Evolutionary conservation across 2,329 filamentous ascomycete species (phyloP).

Genomic region (Simplicillium sp.): DNA sequence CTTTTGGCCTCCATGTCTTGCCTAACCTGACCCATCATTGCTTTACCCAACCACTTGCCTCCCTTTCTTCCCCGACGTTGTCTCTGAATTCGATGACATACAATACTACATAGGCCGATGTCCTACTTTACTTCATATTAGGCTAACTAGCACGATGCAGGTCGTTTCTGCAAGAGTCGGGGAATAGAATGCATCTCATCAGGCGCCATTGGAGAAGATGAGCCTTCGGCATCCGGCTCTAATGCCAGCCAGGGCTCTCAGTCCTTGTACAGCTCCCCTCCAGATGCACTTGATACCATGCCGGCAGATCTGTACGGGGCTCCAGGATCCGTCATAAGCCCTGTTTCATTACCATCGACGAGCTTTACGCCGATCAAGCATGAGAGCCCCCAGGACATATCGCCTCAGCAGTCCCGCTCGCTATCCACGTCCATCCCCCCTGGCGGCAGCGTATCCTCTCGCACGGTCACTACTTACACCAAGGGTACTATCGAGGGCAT

Average conservation of each 20-base stretch:
- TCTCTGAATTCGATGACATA: too few species aligned
- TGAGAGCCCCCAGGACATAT: too few species aligned
- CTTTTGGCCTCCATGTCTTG: too few species aligned
- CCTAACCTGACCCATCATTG: not conserved
- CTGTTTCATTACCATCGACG: not conserved
- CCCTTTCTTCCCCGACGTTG: too few species aligned
- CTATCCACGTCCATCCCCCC: too few species aligned
- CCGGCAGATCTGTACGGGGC: constrained; percentile 1
- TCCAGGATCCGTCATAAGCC: not conserved
- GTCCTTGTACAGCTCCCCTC: not conserved
- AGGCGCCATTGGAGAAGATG: constrained; percentile 1
- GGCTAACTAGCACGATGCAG: constrained; percentile 1
- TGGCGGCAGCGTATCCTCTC: not conserved
- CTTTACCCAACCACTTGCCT: not conserved
- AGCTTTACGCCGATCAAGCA: too few species aligned
- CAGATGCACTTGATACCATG: too few species aligned
- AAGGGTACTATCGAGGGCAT: constrained; percentile 6
- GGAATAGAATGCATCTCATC: constrained; percentile 7
- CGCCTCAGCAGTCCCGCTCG: too few species aligned
- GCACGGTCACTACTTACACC: constrained; percentile 5
- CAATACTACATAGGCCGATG: not conserved
- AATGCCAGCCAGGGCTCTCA: constrained; percentile 3
- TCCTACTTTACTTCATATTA: not conserved
- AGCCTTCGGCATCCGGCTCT: not conserved
- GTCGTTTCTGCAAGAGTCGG: constrained; percentile 6